Evolutionary conservation across 192 early-diverging fungal genomes (phyloP), one percentile per base, ranked within the genome.

Genomic region (Gonapodya prolifera): DNA sequence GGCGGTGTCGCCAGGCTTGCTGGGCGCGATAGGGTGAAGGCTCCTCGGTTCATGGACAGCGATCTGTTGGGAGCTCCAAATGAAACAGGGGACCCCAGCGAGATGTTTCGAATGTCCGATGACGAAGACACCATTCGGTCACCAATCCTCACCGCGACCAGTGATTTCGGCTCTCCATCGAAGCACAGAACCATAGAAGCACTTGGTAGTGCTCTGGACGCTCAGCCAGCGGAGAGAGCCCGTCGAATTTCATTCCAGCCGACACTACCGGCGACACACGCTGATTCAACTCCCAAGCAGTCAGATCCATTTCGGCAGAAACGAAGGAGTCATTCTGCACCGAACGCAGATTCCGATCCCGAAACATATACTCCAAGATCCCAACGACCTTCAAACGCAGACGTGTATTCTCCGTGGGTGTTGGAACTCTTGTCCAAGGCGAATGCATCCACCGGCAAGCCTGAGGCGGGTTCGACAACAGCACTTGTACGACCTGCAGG

Each of bases 31-130:
- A 74, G 29, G 8, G 2, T 23, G 33, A 1, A 33, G n/a, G n/a
- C 77, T 1, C 61, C 2, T 61, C 77, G 36, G 8, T 34, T 70
- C 2, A n/a, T 70, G n/a, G 31, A 70, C 18, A 75, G 75, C 32
- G 35, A 45, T 2, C 34, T 78, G 1, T 30, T 69, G 34, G 76
- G 76, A 18, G 76, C 2, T 28, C 32, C 28, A 30, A 28, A 0
- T 13, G 8, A 77, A 28, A 28, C 35, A n/a, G 79, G 45, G n/a
- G n/a, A n/a, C 8, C 45, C 32, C 29, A 77, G 76, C 33, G 76
- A 35, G 69, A 84, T 88, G 18, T 88, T 88, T 75, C 84, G 86
- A 71, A 84, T 88, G 83, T 88, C 87, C 0, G 87, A 88, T 29
- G 87, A 88, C 70, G 87, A 88, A 61, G 82, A 81, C 45, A 81